Evolutionary conservation across 2,329 filamentous ascomycete genomes (phyloP).

Genomic region (Curvularia eragrostidis): DNA sequence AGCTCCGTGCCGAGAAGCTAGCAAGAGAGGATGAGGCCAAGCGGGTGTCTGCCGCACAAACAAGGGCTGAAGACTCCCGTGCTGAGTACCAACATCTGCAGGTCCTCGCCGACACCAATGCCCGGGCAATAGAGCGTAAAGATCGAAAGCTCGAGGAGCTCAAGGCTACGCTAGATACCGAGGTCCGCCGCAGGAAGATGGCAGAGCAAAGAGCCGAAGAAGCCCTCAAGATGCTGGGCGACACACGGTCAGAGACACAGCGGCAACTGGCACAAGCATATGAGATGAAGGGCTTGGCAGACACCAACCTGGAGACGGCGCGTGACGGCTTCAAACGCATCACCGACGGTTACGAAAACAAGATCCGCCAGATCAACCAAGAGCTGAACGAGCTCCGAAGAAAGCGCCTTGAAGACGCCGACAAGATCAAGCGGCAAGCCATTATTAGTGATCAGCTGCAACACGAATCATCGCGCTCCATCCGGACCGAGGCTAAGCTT

Average conservation of each 20-base stretch:
- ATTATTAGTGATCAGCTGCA: slow-evolving; percentile 77
- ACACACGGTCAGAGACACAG: slow-evolving; percentile 64
- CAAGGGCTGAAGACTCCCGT: slow-evolving; percentile 72
- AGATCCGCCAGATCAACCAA: slow-evolving; percentile 62
- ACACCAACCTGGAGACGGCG: slow-evolving; percentile 69
- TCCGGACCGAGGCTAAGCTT: slow-evolving; percentile 68
- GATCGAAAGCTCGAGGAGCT: slow-evolving; percentile 77
- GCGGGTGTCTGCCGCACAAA: slow-evolving; percentile 70
- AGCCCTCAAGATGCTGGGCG: slow-evolving; percentile 70
- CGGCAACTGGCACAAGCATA: slow-evolving; percentile 66
- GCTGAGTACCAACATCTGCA: slow-evolving; percentile 73
- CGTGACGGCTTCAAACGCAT: slow-evolving; percentile 75
- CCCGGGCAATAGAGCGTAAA: slow-evolving; percentile 72
- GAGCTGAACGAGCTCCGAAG: slow-evolving; percentile 42
- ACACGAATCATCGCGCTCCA: slow-evolving; percentile 67
- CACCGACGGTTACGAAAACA: slow-evolving; percentile 56
- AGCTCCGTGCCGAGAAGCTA: slow-evolving; percentile 56
- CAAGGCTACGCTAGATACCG: slow-evolving; percentile 67
- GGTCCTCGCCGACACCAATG: slow-evolving; percentile 74
- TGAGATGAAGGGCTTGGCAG: slow-evolving; percentile 59
- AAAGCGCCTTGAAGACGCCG: slow-evolving; percentile 39
- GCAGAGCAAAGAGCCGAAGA: slow-evolving; percentile 66
- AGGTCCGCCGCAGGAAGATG: slow-evolving; percentile 66
- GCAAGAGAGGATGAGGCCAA: slow-evolving; percentile 73
- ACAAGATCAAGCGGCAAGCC: slow-evolving; percentile 60